Evolutionary conservation across 495 filamentous ascomycete species (phyloP), one percentile per base, ranked within the genome.

Genomic region (Trichoderma parareesei): DNA sequence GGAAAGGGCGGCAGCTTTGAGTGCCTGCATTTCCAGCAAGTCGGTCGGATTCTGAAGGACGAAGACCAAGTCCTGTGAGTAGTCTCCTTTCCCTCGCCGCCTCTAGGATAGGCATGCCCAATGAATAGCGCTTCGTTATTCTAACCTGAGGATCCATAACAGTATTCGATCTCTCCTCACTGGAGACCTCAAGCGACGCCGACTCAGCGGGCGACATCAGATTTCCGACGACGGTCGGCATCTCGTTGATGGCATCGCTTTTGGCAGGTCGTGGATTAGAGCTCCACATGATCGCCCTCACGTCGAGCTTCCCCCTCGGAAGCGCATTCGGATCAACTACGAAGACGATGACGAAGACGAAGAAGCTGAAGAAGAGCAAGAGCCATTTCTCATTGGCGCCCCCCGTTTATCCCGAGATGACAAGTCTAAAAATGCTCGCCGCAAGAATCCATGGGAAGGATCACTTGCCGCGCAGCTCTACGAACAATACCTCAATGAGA

Each of bases 221-320:
- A 97, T 97, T 37, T 86, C 90, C 0, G 65, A 77, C 8, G 87
- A 89, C 67, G 94, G 94, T 33, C 88, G 82, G 70, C 93, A 92
- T 73, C 80, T 98, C 14, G 83, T 95, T 11, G 94, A 98, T 71
- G 94, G 94, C 27, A 82, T 97, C 20, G 82, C 94, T 2, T 98
- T 96, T 71, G 94, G 94, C 7, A 82, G 89, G 55, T 87, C 88
- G 6, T 88, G 81, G 40, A 74, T 91, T 38, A 84, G 82, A 70
- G 71, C 79, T 20, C 77, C 83, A 0, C 74, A 75, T 18, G 79
- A 82, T 63, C 83, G 93, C 65, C 93, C 94, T 13, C 70, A 81
- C 0, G 76, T 96, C 38, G 74, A 79, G 4, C 93, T 95, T 44
- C 92, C 91, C 3, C 86, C 92, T 4, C 79, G 86, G 63, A 96